A percentile compares a stretch with the other conserved stretches of the same genome.
Evolutionary conservation across 2,329 filamentous ascomycete species (phyloP).

Genomic region (Monilinia aucupariae): DNA sequence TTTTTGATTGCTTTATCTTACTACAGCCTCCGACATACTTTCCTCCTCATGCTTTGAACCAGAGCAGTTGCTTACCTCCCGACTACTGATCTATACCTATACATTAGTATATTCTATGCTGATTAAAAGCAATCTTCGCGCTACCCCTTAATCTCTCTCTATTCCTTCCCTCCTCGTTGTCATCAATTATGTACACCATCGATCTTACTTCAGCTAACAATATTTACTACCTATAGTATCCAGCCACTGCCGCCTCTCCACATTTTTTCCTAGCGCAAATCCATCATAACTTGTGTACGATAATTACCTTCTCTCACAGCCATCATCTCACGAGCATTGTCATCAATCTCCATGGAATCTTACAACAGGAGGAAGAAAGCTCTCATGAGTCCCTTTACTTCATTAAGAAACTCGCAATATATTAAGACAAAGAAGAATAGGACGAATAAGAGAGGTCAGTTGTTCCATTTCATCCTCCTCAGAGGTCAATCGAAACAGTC

Average conservation of each 20-base stretch:
- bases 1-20: background rate
- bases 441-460: background rate
- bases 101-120: background rate
- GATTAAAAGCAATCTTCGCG: background rate
- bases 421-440: constrained; percentile 12
- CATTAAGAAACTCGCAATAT: constrained; percentile 20
- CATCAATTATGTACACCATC: background rate
- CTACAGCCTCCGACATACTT: background rate
- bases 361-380: constrained; percentile 27
- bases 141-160: background rate
- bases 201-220: constrained; percentile 3
- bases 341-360: constrained; percentile 20
- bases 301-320: no score
- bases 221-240: background rate
- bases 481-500: constrained; percentile 8
- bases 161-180: background rate
- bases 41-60: background rate
- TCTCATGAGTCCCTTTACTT: constrained; percentile 24
- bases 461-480: background rate
- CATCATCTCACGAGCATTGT: background rate
- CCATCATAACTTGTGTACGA: background rate
- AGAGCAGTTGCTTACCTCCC: background rate
- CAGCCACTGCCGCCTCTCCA: background rate
- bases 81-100: background rate
- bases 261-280: background rate